Base-by-base conservation (phyloP, 2,329 filamentous ascomycete species). In the Apiospora saccharicola region DNA sequence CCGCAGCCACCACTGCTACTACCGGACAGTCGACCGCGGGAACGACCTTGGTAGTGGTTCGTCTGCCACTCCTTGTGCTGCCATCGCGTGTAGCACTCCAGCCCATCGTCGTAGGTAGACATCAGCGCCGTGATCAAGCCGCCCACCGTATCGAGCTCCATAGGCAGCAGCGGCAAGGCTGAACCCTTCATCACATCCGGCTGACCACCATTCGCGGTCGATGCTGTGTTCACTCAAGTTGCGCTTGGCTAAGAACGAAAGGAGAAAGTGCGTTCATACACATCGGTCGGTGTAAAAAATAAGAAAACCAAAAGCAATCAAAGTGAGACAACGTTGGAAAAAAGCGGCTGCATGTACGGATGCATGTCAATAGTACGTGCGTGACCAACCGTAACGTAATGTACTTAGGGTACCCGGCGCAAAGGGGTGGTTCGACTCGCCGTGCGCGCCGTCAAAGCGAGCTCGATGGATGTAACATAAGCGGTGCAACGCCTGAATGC, bases 11-110 rank as follows among this genome's bases (percentile, higher is more conserved):
- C 76, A 51, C 75, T 76, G 8, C 74, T 76, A 8, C 74, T 70
- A 19, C 70, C 72, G 16, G 68, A 70, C 6, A 14, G 8, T 8
- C 46, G 69, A 6, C 67, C 73, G 41, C 68, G 74, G 37, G 51
- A 71, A 34, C 71, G 73, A 2, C 73, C 74, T 24, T 73, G 75
- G 71, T 84, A 84, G 72, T 81, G 79, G 72, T 84, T 83, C 43
- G 76, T 70, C 53, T 73, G 73, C 71, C 80, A 78, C 44, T 81
- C 78, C 26, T 77, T 77, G 71, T 76, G 76, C 71, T 80, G 81
- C 83, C 83, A 85, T 24, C 73, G 76, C 1, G 77, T 74, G 77
- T 84, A 83, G 72, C 78, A 79, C 43, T 79, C 76, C 4, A 81
- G 75, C 14, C 76, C 80, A 24, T 73, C 74, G 30, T 78, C 77